Conservation (phyloP, 495 filamentous ascomycete species). For the Endocarpon pusillum region DNA sequence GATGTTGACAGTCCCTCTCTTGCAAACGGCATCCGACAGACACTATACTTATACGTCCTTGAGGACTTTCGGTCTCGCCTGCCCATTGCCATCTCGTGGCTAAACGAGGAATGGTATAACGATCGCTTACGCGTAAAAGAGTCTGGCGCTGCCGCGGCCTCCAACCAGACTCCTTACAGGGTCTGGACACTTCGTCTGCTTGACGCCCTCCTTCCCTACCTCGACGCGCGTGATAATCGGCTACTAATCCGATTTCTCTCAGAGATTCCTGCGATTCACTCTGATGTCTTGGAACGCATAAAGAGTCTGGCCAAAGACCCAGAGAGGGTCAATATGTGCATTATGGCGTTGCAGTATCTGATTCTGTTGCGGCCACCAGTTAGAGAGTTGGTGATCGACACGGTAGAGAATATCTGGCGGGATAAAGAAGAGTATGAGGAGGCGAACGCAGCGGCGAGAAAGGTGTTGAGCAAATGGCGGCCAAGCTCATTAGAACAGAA, state of each 20-base stretch:
- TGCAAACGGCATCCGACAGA: conserved; percentile 55
- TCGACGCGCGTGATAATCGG: conserved; percentile 68
- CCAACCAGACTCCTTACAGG: conserved; percentile 42
- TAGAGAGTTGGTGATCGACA: conserved; percentile 62
- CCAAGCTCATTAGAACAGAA: too few species aligned
- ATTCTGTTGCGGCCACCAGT: conserved; percentile 75
- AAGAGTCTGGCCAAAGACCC: conserved; percentile 77
- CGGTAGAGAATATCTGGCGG: conserved; percentile 69
- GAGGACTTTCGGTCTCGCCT: conserved; percentile 82
- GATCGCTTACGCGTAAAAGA: conserved; percentile 46
- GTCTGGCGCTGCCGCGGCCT: conserved; percentile 20
- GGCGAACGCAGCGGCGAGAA: conserved; percentile 28
- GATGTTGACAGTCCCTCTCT: conserved; percentile 21
- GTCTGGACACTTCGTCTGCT: conserved; percentile 64
- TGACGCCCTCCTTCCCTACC: conserved; percentile 72
- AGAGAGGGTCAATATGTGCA: conserved; percentile 48
- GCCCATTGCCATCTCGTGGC: conserved; percentile 74
- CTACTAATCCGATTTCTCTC: conserved; percentile 76
- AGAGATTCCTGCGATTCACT: conserved; percentile 69
- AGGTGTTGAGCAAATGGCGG: conserved; percentile 27
- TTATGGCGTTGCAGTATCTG: conserved; percentile 53
- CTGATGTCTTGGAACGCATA: conserved; percentile 51
- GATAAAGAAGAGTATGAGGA: conserved; percentile 26
- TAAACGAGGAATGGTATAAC: conserved; percentile 97
- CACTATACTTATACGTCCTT: conserved; percentile 64